Evolutionary conservation across 345 rosid species (phyloP).

Genomic region (Acer saccharum): DNA sequence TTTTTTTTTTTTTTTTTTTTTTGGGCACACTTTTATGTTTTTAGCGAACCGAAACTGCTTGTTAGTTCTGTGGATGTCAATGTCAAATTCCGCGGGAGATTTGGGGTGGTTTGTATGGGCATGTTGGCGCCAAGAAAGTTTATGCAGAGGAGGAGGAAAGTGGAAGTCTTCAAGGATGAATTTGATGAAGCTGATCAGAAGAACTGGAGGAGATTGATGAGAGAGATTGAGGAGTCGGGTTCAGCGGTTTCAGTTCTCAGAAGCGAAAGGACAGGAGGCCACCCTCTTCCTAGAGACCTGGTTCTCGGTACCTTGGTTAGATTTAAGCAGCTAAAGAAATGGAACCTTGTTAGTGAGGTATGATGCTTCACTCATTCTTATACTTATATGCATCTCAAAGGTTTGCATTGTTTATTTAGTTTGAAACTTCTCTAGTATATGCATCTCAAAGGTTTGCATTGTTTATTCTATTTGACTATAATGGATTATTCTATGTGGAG

Average conservation of each 20-base stretch:
- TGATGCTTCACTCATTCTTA: no score
- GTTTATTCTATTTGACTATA: neutral
- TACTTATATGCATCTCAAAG: neutral
- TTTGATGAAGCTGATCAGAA: constrained; percentile 76
- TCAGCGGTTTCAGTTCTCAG: constrained; percentile 70
- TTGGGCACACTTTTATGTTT: constrained; percentile 5
- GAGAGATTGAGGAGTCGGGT: constrained; percentile 67
- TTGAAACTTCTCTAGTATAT: neutral
- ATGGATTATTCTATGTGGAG: neutral
- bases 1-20: neutral
- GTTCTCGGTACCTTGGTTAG: constrained; percentile 89
- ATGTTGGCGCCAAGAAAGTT: constrained; percentile 84
- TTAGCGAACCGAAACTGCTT: constrained; percentile 34
- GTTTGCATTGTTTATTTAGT: neutral
- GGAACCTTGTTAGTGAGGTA: constrained; percentile 92
- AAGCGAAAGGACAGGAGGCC: constrained; percentile 41
- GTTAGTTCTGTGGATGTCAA: constrained; percentile 16
- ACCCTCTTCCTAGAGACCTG: constrained; percentile 63
- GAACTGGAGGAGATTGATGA: constrained; percentile 84
- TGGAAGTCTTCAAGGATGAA: constrained; percentile 71
- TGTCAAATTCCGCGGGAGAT: constrained; percentile 31
- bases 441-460: neutral
- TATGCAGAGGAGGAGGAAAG: constrained; percentile 69
- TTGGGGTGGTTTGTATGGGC: constrained; percentile 66
- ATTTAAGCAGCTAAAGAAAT: constrained; percentile 88